A percentile compares a stretch with the other conserved stretches of the same genome.
Evolutionary conservation across 2,329 filamentous ascomycete genomes (phyloP).

Genomic region (Aspergillus neotritici): DNA sequence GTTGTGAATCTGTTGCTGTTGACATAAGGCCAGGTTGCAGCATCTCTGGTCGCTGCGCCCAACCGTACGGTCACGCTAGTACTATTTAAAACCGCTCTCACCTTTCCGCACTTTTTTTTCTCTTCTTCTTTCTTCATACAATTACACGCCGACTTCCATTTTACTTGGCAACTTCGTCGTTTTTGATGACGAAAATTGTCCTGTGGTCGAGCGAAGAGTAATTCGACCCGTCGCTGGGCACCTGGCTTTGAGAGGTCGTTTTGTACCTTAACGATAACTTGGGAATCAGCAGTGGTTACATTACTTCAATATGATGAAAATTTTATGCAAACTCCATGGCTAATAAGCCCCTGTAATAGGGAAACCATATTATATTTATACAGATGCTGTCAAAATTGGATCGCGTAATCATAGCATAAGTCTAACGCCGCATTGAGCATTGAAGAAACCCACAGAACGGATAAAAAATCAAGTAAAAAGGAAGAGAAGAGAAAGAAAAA

Average conservation of each 20-base stretch:
- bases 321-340: slow-evolving; percentile 5
- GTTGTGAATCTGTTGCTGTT: slow-evolving; percentile 28
- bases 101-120: slow-evolving; percentile 24
- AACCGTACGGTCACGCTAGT: slow-evolving; percentile 27
- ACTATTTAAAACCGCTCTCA: slow-evolving; percentile 23
- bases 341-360: slow-evolving; percentile 3
- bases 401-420: too few species aligned
- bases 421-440: slow-evolving; percentile 12
- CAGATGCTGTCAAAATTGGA: too few species aligned
- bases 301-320: not conserved
- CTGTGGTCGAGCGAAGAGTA: slow-evolving; percentile 64
- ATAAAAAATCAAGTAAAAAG: slow-evolving; percentile 4
- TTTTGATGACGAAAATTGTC: slow-evolving; percentile 52
- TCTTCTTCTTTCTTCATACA: slow-evolving; percentile 40
- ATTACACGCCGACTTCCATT: slow-evolving; percentile 48
- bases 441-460: too few species aligned
- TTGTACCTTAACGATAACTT: slow-evolving; percentile 56
- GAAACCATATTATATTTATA: not conserved
- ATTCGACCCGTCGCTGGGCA: slow-evolving; percentile 64
- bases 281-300: slow-evolving; percentile 71
- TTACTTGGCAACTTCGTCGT: slow-evolving; percentile 51
- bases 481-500: slow-evolving; percentile 6
- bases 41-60: slow-evolving; percentile 30
- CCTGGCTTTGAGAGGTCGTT: slow-evolving; percentile 62
- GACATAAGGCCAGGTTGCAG: slow-evolving; percentile 45